Evolutionary conservation across 176 grass and related monocot genomes (phyloP), one percentile per base, ranked within the genome.

Genomic region (Aegilops tauschii): DNA sequence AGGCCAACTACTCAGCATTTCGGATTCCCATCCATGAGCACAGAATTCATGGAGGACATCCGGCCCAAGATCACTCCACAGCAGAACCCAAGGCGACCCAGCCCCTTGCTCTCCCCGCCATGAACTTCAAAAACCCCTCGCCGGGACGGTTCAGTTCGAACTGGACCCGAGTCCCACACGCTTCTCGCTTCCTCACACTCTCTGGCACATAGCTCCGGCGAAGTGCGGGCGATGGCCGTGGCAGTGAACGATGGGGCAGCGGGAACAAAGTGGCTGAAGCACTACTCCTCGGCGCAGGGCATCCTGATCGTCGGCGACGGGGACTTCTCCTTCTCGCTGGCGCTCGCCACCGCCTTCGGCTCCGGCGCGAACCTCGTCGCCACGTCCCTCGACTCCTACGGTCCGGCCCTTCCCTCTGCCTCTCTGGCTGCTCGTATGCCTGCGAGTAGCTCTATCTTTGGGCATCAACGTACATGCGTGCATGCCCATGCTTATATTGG

Each of bases 281-380:
- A 87, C 8, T 92, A 92, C 81, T 87, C 80, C 14, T 95, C 93
- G 0, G 4, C 13, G 17, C 90, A 95, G 32, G 34, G 36, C 37
- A 95, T 95, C 54, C 82, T 92, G 17, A 40, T 87, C 56, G 87
- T 95, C 6, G 90, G 93, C 5, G 93, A 95, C 30, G 90, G 93
- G 0, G 64, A 92, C 25, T 92, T 95, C 49, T 95, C 90, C 36
- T 94, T 94, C 79, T 88, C 90, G 5, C 85, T 88, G 74, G 72
- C 90, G 25, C 93, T 95, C 9, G 90, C 93, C 79, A 81, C 30
- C 35, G 84, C 66, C 28, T 95, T 95, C 45, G 84, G 85, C 87
- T 95, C 93, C 32, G 84, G 87, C 73, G 25, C 39, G 8, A 90
- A 94, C 32, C 39, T 94, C 82, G 86, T 91, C 64, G 87, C 90